phyloP scores from a whole-genome alignment of 1,284 basidiomycete genomes.

The Ganoderma lingzhi region DNA sequence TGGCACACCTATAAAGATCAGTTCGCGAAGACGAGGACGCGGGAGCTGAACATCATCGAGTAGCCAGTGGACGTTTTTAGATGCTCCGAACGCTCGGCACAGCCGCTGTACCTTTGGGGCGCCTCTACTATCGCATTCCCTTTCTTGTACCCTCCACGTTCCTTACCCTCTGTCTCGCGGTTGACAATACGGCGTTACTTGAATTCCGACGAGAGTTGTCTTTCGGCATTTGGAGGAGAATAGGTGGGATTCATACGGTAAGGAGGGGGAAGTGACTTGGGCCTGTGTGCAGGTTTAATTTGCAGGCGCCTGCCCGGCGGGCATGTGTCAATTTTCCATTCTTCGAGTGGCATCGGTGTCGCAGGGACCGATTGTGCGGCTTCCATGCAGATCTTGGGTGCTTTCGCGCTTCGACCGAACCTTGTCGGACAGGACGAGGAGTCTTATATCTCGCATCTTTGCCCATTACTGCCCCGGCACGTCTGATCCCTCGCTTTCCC shows the following conservation, averaged over 20 bases:
- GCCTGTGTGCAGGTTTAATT: background rate
- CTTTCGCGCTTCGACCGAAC: background rate
- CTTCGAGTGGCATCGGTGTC: background rate
- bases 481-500: background rate
- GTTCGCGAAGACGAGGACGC: constrained; percentile 78
- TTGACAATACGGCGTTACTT: background rate
- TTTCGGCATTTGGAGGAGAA: background rate
- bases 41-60: constrained; percentile 79
- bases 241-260: background rate
- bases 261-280: background rate
- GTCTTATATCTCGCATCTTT: background rate
- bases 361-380: background rate
- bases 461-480: background rate
- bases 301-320: background rate
- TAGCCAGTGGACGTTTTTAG: constrained; percentile 42
- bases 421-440: background rate
- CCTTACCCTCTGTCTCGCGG: background rate
- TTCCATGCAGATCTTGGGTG: background rate
- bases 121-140: constrained; percentile 4
- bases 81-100: constrained; percentile 8
- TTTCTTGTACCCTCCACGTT: background rate
- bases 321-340: constrained; percentile 3
- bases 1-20: constrained; percentile 95
- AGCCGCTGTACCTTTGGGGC: constrained; percentile 15
- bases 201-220: background rate